Evolutionary conservation across 208 protist genomes (phyloP).

Genomic region (Leptomonas pyrrhocoris): DNA sequence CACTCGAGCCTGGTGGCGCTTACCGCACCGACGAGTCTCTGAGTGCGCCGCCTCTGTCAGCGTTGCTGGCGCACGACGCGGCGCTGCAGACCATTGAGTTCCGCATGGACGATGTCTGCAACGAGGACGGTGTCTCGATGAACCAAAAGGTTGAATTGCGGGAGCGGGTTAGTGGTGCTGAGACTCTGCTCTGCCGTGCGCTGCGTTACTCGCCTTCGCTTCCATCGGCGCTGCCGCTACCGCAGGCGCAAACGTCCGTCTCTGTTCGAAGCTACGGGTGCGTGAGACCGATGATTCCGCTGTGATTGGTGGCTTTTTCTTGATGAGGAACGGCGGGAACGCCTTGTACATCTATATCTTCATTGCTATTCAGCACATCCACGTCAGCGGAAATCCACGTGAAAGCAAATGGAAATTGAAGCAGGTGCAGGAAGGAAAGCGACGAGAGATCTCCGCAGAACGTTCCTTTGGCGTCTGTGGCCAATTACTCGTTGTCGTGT

Average conservation of each 20-base stretch:
- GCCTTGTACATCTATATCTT: too few species aligned
- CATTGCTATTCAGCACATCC: too few species aligned
- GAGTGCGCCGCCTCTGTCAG: background rate
- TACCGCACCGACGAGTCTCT: background rate
- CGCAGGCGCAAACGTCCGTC: background rate
- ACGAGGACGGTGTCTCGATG: constrained; percentile 25
- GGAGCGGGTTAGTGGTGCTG: constrained; percentile 15
- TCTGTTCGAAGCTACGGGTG: constrained; percentile 31
- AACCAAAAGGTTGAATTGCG: constrained; percentile 15
- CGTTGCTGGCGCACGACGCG: constrained; percentile 5
- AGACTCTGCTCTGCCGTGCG: constrained; percentile 11
- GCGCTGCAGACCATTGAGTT: constrained; percentile 25
- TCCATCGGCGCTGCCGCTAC: background rate
- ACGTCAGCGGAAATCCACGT: too few species aligned
- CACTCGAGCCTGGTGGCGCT: background rate
- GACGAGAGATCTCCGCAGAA: too few species aligned
- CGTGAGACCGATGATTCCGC: constrained; percentile 6
- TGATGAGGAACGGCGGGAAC: too few species aligned
- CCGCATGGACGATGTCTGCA: constrained; percentile 30
- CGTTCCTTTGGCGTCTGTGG: too few species aligned
- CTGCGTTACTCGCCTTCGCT: constrained; percentile 25
- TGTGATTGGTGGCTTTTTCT: constrained; percentile 1
- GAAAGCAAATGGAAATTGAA: too few species aligned
- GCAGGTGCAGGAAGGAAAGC: too few species aligned
- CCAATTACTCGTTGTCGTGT: too few species aligned